phyloP scores from a whole-genome alignment of 2,329 filamentous ascomycete genomes.

The Ilyonectria robusta region DNA sequence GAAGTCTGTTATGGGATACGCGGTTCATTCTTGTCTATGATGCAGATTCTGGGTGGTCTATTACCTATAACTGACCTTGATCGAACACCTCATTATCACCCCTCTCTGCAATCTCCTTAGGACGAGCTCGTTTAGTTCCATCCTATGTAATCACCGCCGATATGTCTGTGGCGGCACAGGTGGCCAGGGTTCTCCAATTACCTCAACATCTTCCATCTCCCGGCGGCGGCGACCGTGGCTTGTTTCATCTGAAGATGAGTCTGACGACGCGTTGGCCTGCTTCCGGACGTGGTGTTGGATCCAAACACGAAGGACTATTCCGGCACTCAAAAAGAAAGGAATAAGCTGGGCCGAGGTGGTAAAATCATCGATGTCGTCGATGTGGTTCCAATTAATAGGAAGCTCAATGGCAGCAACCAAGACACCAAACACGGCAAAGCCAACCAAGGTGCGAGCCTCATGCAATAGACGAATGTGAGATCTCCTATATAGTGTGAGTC shows the following conservation, averaged over 20 bases:
- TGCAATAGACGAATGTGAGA: constrained; percentile 44
- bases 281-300: constrained; percentile 38
- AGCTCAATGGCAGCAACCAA: constrained; percentile 52
- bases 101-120: background rate
- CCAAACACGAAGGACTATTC: constrained; percentile 46
- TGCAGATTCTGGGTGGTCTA: no score
- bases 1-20: no score
- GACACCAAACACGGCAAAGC: constrained; percentile 47
- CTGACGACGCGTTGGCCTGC: background rate
- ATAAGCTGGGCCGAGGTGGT: constrained; percentile 50
- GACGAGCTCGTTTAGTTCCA: no score
- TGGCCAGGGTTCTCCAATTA: constrained; percentile 1
- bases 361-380: constrained; percentile 44
- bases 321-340: constrained; percentile 51
- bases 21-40: no score
- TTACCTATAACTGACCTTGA: background rate
- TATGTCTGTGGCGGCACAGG: background rate
- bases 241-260: background rate
- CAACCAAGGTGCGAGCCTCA: constrained; percentile 38
- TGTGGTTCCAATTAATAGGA: constrained; percentile 52
- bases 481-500: constrained; percentile 28
- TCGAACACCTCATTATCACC: background rate
- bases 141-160: background rate
- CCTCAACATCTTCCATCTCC: constrained; percentile 6
- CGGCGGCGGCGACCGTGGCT: background rate